Conservation (phyloP, 2,329 filamentous ascomycete genomes). For the Fusarium sp. region DNA sequence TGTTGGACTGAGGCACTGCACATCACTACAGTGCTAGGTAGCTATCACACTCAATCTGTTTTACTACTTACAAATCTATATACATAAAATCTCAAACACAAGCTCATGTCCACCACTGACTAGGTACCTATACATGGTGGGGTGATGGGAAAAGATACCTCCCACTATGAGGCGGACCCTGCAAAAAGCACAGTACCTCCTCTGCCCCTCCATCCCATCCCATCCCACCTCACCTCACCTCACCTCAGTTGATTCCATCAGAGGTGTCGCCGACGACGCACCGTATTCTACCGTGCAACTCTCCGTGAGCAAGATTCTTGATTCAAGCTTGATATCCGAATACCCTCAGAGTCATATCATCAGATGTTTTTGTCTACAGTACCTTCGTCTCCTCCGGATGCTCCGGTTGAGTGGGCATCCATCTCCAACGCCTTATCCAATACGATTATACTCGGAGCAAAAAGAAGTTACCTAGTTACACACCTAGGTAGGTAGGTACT, state of each 20-base stretch:
- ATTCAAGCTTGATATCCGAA: not conserved
- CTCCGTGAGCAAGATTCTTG: conserved; percentile 13
- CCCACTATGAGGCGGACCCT: not conserved
- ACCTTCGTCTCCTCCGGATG: conserved; percentile 29
- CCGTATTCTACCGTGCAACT: conserved; percentile 32
- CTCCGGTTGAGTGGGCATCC: conserved; percentile 36
- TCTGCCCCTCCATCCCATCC: conserved; percentile 31
- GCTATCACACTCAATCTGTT: too few relatives aligned
- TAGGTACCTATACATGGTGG: conserved; percentile 25
- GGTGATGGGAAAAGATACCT: conserved; percentile 38
- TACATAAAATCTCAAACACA: not conserved
- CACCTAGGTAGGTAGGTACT: too few relatives aligned
- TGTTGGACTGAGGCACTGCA: not conserved
- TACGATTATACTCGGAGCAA: too few relatives aligned
- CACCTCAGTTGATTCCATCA: conserved; percentile 35
- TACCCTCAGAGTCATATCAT: not conserved
- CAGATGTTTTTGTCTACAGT: conserved; percentile 8
- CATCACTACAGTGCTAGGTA: too few relatives aligned
- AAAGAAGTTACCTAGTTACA: too few relatives aligned
- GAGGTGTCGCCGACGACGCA: conserved; percentile 34
- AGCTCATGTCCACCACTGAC: too few relatives aligned
- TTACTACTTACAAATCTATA: conserved; percentile 15
- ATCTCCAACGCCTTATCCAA: conserved; percentile 10
- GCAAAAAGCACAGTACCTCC: conserved; percentile 14
- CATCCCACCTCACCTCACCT: too few relatives aligned